Percentiles rank a stretch among this genome's conserved stretches.
Conservation (phyloP, 768 basidiomycete species). For the Phaffia tasmanica region DNA sequence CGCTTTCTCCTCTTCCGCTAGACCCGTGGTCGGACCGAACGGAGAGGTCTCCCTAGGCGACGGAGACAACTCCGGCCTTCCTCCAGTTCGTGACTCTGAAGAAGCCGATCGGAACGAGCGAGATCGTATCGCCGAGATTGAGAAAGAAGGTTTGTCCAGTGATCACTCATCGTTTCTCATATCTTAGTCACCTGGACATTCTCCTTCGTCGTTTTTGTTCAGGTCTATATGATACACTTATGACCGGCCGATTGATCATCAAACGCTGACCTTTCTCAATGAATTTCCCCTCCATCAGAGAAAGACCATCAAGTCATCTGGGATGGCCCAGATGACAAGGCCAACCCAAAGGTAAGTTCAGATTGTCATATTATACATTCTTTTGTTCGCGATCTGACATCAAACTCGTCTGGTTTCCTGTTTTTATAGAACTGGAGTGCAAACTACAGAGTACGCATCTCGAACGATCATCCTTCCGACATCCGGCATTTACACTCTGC, state of each 20-base stretch:
- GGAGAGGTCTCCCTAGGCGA: slow-evolving; percentile 16
- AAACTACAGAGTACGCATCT: background rate
- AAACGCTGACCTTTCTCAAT: background rate
- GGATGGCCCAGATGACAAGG: slow-evolving; percentile 15
- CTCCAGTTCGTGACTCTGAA: slow-evolving; percentile 4
- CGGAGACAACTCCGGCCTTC: slow-evolving; percentile 15
- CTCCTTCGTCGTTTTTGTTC: background rate
- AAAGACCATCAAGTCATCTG: slow-evolving; percentile 18
- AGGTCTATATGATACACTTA: too few relatives aligned
- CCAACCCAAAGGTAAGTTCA: slow-evolving; percentile 20
- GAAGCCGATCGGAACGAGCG: slow-evolving; percentile 20
- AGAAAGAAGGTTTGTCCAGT: slow-evolving; percentile 1
- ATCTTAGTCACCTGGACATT: background rate
- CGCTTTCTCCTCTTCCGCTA: background rate
- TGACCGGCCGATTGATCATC: too few relatives aligned
- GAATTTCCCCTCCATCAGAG: background rate
- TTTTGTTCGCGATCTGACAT: slow-evolving; percentile 2
- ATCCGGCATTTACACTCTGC: too few relatives aligned
- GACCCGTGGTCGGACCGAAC: slow-evolving; percentile 8
- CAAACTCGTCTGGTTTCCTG: background rate
- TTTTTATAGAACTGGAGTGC: slow-evolving; percentile 11
- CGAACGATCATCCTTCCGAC: too few relatives aligned
- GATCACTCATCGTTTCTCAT: too few relatives aligned
- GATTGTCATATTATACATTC: background rate
- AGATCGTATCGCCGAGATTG: slow-evolving; percentile 3